These are phyloP conservation scores for Diaporthe sp. DNA, from an alignment of 2,329 filamentous ascomycete species.

Conservation along the genomic window DNA sequence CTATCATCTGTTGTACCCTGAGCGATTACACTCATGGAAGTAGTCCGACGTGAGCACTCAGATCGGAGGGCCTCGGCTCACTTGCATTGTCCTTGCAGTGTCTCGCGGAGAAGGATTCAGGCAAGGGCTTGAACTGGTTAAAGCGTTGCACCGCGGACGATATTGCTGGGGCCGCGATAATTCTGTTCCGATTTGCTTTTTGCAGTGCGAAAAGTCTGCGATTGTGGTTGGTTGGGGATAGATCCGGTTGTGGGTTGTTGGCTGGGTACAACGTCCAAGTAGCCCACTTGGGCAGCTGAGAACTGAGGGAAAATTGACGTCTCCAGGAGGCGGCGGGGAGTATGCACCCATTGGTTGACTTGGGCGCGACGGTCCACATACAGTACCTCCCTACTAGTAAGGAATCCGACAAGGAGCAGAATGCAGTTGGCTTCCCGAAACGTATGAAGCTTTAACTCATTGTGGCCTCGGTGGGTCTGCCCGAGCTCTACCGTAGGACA, in stretches of 20 bases:
- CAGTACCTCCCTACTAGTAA: conserved; percentile 6
- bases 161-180: conserved; percentile 8
- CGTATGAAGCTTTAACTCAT: neutral
- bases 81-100: conserved; percentile 1
- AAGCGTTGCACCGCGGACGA: neutral
- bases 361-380: neutral
- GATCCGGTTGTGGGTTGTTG: neutral
- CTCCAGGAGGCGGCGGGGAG: neutral
- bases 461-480: neutral
- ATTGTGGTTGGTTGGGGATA: conserved; percentile 2
- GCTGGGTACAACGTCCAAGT: neutral
- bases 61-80: neutral
- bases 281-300: conserved; percentile 5
- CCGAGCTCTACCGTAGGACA: neutral
- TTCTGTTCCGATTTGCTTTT: neutral
- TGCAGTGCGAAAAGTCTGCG: neutral
- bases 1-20: neutral
- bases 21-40: neutral
- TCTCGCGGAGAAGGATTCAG: conserved; percentile 1
- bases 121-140: neutral
- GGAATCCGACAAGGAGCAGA: neutral
- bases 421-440: conserved; percentile 3
- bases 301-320: conserved; percentile 15
- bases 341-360: neutral
- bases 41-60: conserved; percentile 8